Percentiles rank a stretch among this genome's conserved stretches.
Conservation (phyloP, 352 stramenopile species). For the Phytophthora sp. region DNA sequence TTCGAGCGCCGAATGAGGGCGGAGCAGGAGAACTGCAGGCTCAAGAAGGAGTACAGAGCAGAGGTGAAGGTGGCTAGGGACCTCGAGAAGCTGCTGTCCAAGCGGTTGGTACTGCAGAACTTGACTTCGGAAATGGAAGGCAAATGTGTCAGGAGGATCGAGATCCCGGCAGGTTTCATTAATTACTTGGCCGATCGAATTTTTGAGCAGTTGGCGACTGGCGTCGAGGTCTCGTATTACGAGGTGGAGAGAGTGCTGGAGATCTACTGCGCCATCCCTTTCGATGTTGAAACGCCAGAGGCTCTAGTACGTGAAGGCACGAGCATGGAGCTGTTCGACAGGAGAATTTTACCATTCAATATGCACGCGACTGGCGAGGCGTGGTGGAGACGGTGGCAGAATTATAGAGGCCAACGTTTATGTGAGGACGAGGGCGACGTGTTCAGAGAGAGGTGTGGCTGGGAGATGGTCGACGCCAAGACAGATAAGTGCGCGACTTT, state of each 20-base stretch:
- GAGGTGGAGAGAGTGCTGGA: slow-evolving; percentile 46
- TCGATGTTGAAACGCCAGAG: slow-evolving; percentile 5
- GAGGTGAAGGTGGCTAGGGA: slow-evolving; percentile 16
- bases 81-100: slow-evolving; percentile 33
- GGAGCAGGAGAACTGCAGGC: slow-evolving; percentile 34
- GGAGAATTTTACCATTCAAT: slow-evolving; percentile 38
- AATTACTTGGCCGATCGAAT: slow-evolving; percentile 23
- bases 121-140: neutral
- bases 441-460: slow-evolving; percentile 51
- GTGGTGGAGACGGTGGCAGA: slow-evolving; percentile 42
- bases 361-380: slow-evolving; percentile 37
- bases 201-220: slow-evolving; percentile 34
- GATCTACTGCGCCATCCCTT: slow-evolving; percentile 22
- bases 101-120: slow-evolving; percentile 7
- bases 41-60: slow-evolving; percentile 23
- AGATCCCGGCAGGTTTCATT: slow-evolving; percentile 24
- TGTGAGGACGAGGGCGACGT: slow-evolving; percentile 37
- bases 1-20: slow-evolving; percentile 21
- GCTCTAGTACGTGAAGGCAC: slow-evolving; percentile 33
- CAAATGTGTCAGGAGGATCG: slow-evolving; percentile 22
- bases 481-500: slow-evolving; percentile 51
- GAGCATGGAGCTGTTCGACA: slow-evolving; percentile 40
- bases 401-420: slow-evolving; percentile 26
- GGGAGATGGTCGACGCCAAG: slow-evolving; percentile 53
- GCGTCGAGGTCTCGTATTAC: slow-evolving; percentile 39